Conservation (phyloP, 805 yeast species). For the Candida dajiaensis region DNA sequence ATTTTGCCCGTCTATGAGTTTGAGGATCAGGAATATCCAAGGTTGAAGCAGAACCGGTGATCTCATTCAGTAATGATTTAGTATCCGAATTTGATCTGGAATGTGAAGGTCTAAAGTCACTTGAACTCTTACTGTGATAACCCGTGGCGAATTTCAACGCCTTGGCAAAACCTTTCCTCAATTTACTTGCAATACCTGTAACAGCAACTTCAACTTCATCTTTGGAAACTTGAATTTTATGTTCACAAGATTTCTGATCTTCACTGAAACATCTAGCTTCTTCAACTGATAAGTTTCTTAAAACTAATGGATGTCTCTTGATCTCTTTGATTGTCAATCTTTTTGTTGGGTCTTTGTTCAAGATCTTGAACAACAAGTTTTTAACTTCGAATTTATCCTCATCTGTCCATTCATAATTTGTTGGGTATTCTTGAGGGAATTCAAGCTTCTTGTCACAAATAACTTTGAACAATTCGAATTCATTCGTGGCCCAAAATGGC, state of each 20-base stretch:
- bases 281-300: slow-evolving; percentile 33
- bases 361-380: slow-evolving; percentile 54
- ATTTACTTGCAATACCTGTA: slow-evolving; percentile 68
- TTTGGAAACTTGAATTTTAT: slow-evolving; percentile 48
- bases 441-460: slow-evolving; percentile 58
- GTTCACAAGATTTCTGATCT: slow-evolving; percentile 23
- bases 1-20: slow-evolving; percentile 17
- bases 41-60: neutral
- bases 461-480: slow-evolving; percentile 77
- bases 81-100: slow-evolving; percentile 7
- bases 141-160: slow-evolving; percentile 24
- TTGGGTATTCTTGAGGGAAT: slow-evolving; percentile 56
- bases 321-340: slow-evolving; percentile 69
- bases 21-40: neutral
- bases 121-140: neutral
- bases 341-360: slow-evolving; percentile 62
- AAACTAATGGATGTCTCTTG: slow-evolving; percentile 68
- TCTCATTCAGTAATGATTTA: neutral
- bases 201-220: slow-evolving; percentile 76
- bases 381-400: slow-evolving; percentile 38
- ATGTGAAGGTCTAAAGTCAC: neutral
- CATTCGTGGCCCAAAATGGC: slow-evolving; percentile 85
- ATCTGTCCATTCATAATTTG: slow-evolving; percentile 23
- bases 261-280: slow-evolving; percentile 19
- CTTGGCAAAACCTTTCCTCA: slow-evolving; percentile 30